Conservation (phyloP, 2,329 filamentous ascomycete genomes). For the Plectosphaerella sp. region DNA sequence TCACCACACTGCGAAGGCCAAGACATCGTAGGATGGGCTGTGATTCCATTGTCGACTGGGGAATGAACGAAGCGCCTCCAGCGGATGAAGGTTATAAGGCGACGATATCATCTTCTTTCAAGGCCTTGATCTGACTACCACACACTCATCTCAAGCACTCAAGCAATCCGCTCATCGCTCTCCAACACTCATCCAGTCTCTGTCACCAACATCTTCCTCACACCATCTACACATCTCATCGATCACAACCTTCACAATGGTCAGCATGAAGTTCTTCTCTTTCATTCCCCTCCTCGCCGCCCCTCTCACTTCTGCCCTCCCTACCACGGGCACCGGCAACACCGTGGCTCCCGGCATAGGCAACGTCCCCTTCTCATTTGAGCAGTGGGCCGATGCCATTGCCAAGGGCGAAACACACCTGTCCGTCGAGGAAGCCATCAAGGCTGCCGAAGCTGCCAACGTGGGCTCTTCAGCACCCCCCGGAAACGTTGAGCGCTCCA, state of each 20-base stretch:
- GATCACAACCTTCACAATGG: neutral
- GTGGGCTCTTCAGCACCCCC: neutral
- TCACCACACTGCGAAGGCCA: too few relatives aligned
- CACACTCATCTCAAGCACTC: too few relatives aligned
- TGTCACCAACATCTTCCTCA: neutral
- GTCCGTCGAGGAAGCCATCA: slow-evolving; percentile 5
- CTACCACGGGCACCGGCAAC: neutral
- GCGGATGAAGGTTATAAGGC: too few relatives aligned
- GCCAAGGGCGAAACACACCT: slow-evolving; percentile 7
- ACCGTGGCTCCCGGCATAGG: neutral
- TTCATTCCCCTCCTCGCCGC: neutral
- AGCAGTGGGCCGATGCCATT: slow-evolving; percentile 7
- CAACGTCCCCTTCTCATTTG: slow-evolving; percentile 6
- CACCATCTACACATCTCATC: neutral
- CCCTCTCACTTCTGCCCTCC: neutral
- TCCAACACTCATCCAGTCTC: neutral
- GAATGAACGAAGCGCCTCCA: too few relatives aligned
- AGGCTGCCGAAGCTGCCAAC: slow-evolving; percentile 1
- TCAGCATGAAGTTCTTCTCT: slow-evolving; percentile 5
- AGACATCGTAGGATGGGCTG: too few relatives aligned
- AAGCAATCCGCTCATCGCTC: neutral
- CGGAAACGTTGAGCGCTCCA: neutral
- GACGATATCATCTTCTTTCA: too few relatives aligned
- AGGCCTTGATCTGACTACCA: too few relatives aligned
- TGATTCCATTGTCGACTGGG: too few relatives aligned